Percentiles rank a stretch among this genome's conserved stretches.
These are phyloP conservation scores for Mortierella sp. DNA, from an alignment of 371 early-diverging fungal species.

Conservation along the genomic window DNA sequence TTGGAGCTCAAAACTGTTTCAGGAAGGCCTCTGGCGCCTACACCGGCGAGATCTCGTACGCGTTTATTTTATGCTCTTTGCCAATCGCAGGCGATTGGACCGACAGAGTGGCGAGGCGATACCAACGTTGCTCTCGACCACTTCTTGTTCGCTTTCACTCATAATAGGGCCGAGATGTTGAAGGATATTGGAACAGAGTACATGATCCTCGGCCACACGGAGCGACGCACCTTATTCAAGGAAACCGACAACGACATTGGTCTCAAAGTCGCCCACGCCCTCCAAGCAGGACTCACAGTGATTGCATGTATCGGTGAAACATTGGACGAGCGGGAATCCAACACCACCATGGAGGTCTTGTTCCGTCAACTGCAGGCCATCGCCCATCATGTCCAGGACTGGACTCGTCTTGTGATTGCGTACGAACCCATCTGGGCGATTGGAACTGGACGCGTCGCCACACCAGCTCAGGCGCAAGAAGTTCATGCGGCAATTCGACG, in stretches of 20 bases:
- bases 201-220: constrained; percentile 99
- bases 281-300: constrained; percentile 89
- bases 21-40: constrained; percentile 90
- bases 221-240: constrained; percentile 92
- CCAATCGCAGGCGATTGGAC: too few relatives aligned
- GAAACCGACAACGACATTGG: constrained; percentile 89
- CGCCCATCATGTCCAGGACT: constrained; percentile 76
- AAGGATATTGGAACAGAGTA: constrained; percentile 94
- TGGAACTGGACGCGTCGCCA: constrained; percentile 98
- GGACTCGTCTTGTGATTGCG: constrained; percentile 96
- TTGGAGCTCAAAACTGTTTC: constrained; percentile 97
- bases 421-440: constrained; percentile 99
- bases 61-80: not conserved
- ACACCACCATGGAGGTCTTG: constrained; percentile 86
- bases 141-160: not conserved
- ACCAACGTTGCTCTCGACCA: not conserved
- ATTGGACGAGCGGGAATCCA: constrained; percentile 91
- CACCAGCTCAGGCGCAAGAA: constrained; percentile 96
- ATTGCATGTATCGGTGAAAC: constrained; percentile 98
- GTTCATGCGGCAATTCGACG: constrained; percentile 91
- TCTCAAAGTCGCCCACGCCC: constrained; percentile 89
- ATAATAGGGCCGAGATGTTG: constrained; percentile 86
- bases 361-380: constrained; percentile 90
- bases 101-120: too few relatives aligned
- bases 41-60: constrained; percentile 97